A percentile compares a stretch with the other conserved stretches of the same genome.
phyloP scores from a whole-genome alignment of 2,329 filamentous ascomycete genomes.

The Daldinia eschscholtzii region DNA sequence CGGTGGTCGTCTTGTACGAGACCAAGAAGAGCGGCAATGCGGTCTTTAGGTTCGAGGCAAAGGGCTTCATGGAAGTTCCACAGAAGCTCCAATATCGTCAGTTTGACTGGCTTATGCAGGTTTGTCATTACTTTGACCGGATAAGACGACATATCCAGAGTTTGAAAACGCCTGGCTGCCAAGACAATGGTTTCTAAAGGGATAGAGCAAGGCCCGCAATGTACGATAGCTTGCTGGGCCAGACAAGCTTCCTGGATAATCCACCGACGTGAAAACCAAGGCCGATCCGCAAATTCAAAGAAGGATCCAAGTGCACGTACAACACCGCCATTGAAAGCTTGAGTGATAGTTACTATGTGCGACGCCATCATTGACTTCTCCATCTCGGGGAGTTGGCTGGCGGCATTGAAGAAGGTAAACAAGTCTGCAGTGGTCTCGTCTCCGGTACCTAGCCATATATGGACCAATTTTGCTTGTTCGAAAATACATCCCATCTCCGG shows the following conservation, averaged over 20 bases:
- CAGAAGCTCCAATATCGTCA: not conserved
- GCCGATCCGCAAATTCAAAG: not conserved
- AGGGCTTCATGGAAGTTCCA: not conserved
- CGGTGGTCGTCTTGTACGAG: not conserved
- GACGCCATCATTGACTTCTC: not conserved
- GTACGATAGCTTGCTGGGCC: not conserved
- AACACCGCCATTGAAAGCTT: not conserved
- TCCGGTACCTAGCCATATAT: too few relatives aligned
- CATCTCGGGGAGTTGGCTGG: not conserved
- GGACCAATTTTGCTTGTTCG: too few relatives aligned
- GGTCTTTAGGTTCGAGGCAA: not conserved
- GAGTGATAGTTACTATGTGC: not conserved
- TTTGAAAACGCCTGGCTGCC: not conserved
- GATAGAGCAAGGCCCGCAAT: not conserved
- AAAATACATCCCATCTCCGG: not conserved
- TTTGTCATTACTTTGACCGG: not conserved
- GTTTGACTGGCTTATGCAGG: not conserved
- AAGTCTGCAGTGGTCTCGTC: too few relatives aligned
- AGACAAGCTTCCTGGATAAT: not conserved
- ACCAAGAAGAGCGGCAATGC: not conserved
- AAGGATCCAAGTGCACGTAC: not conserved
- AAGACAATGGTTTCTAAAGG: not conserved
- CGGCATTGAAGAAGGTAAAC: not conserved
- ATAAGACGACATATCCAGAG: not conserved
- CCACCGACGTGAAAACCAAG: not conserved